Evolutionary conservation across 257 asterid genomes (phyloP).

Genomic region (Nyctanthes arbortristis): DNA sequence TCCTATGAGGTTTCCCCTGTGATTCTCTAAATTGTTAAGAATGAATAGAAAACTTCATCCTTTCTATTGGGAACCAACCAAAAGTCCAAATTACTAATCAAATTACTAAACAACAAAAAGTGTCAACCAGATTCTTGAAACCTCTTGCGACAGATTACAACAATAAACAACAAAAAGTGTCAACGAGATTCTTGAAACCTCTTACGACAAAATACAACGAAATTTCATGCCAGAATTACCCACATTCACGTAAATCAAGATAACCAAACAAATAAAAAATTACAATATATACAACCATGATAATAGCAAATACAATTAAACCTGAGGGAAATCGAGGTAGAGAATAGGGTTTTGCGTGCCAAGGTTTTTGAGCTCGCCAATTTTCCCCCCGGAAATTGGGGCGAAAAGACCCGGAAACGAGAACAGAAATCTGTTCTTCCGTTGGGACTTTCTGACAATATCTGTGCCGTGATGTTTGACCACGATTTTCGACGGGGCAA

Average conservation of each 20-base stretch:
- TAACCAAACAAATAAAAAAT: neutral
- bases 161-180: neutral
- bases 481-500: constrained; percentile 64
- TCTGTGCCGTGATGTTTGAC: constrained; percentile 83
- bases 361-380: constrained; percentile 81
- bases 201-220: neutral
- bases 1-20: neutral
- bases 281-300: neutral
- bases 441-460: constrained; percentile 74
- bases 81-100: neutral
- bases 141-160: constrained; percentile 2
- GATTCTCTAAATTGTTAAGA: neutral
- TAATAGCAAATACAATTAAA: constrained; percentile 15
- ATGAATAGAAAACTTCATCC: neutral
- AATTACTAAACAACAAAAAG: neutral
- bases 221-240: too few relatives aligned
- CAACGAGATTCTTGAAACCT: neutral
- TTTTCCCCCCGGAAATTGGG: constrained; percentile 81
- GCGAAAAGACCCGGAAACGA: constrained; percentile 82
- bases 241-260: neutral
- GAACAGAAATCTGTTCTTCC: constrained; percentile 73
- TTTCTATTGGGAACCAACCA: neutral
- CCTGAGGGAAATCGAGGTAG: constrained; percentile 93
- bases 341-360: constrained; percentile 88
- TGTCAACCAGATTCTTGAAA: neutral